These are phyloP conservation scores for Beta macrorhiza DNA, from an alignment of 179 eudicot genomes.

Conservation along the genomic window DNA sequence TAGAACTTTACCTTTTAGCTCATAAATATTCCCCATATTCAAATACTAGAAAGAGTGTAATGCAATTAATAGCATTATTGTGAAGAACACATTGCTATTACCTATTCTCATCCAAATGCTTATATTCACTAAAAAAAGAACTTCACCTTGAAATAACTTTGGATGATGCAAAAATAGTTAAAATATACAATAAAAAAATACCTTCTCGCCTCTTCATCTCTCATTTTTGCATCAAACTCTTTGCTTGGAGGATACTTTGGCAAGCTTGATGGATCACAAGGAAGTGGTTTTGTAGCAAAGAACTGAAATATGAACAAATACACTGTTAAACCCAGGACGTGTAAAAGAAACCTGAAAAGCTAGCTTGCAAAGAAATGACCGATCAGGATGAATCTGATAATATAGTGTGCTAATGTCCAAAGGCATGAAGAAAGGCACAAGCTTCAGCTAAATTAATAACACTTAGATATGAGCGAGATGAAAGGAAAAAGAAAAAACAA, in stretches of 20 bases:
- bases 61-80: not conserved
- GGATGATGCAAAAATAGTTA: not conserved
- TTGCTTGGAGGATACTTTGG: slow-evolving; percentile 95
- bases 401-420: not conserved
- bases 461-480: not conserved
- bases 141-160: slow-evolving; percentile 22
- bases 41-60: not conserved
- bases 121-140: not conserved
- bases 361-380: not conserved
- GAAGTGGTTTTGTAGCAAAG: slow-evolving; percentile 71
- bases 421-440: not conserved
- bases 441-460: not conserved
- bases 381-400: not conserved
- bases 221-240: slow-evolving; percentile 88
- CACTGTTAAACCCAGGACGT: not conserved
- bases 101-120: not conserved
- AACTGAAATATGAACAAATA: slow-evolving; percentile 50
- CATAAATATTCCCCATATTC: not conserved
- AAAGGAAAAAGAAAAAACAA: not conserved
- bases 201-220: slow-evolving; percentile 96
- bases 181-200: slow-evolving; percentile 20
- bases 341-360: not conserved
- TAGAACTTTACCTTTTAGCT: not conserved
- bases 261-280: slow-evolving; percentile 88
- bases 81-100: not conserved